Conservation (phyloP, 345 rosid genomes). For the Aethionema arabicum region DNA sequence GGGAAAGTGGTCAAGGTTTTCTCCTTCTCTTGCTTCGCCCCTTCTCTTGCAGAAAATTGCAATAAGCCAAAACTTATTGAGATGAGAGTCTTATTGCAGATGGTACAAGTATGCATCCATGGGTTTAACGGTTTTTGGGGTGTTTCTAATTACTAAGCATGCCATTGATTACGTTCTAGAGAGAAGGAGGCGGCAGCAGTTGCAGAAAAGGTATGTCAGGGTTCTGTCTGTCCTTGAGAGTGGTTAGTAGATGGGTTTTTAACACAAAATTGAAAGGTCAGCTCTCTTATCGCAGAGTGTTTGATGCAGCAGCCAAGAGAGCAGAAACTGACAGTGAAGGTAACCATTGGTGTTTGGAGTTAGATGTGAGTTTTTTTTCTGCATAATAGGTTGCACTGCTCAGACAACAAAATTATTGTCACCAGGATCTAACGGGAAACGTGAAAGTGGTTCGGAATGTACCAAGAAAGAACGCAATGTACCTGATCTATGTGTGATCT, state of each 20-base stretch:
- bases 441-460: conserved; percentile 39
- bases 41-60: conserved; percentile 25
- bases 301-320: conserved; percentile 86
- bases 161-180: conserved; percentile 61
- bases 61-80: conserved; percentile 18
- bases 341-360: conserved; percentile 21
- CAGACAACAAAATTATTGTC: conserved; percentile 20
- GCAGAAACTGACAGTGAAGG: conserved; percentile 65
- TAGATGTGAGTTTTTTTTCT: not conserved
- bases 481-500: conserved; percentile 94
- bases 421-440: conserved; percentile 49
- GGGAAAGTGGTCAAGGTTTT: conserved; percentile 95
- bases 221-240: conserved; percentile 34
- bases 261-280: conserved; percentile 24
- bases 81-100: conserved; percentile 46
- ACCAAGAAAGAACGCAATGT: conserved; percentile 54
- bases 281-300: conserved; percentile 61
- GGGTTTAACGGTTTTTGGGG: conserved; percentile 82
- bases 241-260: not conserved
- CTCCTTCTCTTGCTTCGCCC: conserved; percentile 24
- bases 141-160: conserved; percentile 66
- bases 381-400: not conserved
- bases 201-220: conserved; percentile 68
- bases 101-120: conserved; percentile 79
- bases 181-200: conserved; percentile 59